Base-by-base conservation (phyloP, 2,329 filamentous ascomycete genomes). In the Setomelanomma holmii region DNA sequence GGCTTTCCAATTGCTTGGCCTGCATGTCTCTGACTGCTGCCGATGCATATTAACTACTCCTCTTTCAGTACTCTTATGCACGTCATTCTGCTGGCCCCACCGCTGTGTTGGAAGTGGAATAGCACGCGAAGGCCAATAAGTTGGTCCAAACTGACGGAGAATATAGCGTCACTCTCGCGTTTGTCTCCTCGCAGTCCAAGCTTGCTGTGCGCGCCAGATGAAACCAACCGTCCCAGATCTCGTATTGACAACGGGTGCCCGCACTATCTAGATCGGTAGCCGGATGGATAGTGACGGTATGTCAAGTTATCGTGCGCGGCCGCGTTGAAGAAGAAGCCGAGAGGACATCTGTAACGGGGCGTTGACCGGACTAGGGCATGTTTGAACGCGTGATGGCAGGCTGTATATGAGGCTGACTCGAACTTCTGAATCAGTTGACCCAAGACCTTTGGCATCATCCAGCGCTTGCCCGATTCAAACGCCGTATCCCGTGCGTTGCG, bases 201-300 rank as follows among this genome's bases (percentile, higher is more conserved):
- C 35, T 33, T 43, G 21, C 21, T 42, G 27, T 41, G 38, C 33
- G 39, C 46, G 40, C 33, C 21, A 27, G 33, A 43, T 39, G 46
- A 49, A 49, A 49, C 46, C 19, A 14, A 30, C 30, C 19, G 34
- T 39, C 40, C 34, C 40, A 39, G 41, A 42, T 40, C 40, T 44
- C 20, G 20, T 43, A 35, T 30, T 30, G 39, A 14, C 39, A 40
- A 40, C 51, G 58, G 56, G 47, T 61, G 52, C 51, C 53, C 52
- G 51, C 58, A 50, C 55, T 45, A 58, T 55, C 59, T 56, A 33
- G 56, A 63, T 61, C 51, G 49, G 27, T 17, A 41, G 23, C 30
- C 23, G 51, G 30, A 8, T 17, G 27, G 14, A 33, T 19, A 33
- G 44, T 24, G 38, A 45, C 19, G 34, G 40, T 4, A 41, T 27